Percentiles rank a stretch among this genome's conserved stretches.
Evolutionary conservation across 1,284 basidiomycete genomes (phyloP).

Genomic region (Leccinum ponderosum): DNA sequence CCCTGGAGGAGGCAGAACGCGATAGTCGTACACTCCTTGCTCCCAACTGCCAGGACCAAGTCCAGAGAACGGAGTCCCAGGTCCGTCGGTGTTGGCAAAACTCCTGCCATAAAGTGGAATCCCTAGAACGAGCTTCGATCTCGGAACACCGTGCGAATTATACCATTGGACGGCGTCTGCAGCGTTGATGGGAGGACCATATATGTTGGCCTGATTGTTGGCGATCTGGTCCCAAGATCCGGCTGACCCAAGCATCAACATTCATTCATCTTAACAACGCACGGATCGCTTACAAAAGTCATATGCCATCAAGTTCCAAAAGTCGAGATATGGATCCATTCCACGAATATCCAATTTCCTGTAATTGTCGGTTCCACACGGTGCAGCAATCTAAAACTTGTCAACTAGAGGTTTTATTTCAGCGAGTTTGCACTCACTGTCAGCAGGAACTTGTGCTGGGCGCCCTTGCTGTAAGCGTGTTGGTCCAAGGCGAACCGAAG

Average conservation of each 20-base stretch:
- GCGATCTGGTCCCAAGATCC: constrained; percentile 80
- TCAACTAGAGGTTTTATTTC: constrained; percentile 10
- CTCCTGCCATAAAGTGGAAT: constrained; percentile 92
- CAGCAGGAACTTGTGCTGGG: constrained; percentile 66
- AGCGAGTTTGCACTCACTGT: constrained; percentile 52
- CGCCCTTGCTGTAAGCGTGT: constrained; percentile 59
- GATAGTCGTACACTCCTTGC: constrained; percentile 80
- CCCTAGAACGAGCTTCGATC: constrained; percentile 85
- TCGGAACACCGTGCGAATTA: constrained; percentile 66
- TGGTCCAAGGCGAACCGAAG: constrained; percentile 68
- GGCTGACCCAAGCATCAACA: constrained; percentile 42
- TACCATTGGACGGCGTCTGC: constrained; percentile 78
- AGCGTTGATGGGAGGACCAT: constrained; percentile 64
- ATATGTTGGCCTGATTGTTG: constrained; percentile 90
- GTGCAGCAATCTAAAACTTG: constrained; percentile 75
- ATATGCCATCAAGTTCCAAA: constrained; percentile 98
- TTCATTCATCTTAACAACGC: constrained; percentile 11
- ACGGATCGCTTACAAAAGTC: constrained; percentile 61
- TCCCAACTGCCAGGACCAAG: constrained; percentile 78
- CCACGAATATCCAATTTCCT: constrained; percentile 73
- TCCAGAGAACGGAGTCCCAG: constrained; percentile 77
- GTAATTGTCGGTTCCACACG: constrained; percentile 90
- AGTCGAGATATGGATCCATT: constrained; percentile 89
- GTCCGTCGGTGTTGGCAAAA: constrained; percentile 85
- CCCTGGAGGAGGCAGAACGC: constrained; percentile 71